Conservation (phyloP, 2,329 filamentous ascomycete genomes). For the Rhexocercosporidium sp. region DNA sequence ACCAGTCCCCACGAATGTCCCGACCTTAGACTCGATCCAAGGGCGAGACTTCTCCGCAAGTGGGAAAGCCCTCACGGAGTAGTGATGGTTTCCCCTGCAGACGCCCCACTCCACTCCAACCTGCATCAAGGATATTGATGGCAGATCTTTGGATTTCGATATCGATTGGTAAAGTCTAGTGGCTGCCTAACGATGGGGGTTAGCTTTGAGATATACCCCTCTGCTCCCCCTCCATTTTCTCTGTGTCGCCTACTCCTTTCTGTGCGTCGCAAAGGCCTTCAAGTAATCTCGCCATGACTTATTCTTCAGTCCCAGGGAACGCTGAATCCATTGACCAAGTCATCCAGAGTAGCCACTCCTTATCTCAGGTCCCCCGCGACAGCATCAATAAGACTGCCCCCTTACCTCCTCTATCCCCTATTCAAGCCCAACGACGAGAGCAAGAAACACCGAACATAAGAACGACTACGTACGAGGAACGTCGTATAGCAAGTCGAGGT, state of each 20-base stretch:
- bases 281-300: background rate
- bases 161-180: background rate
- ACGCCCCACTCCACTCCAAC: slow-evolving; percentile 9
- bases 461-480: background rate
- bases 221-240: background rate
- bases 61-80: background rate
- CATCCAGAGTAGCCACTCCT: slow-evolving; percentile 19
- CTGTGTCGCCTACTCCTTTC: background rate
- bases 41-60: background rate
- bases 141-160: background rate
- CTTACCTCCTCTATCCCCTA: background rate
- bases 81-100: background rate
- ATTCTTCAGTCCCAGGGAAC: background rate
- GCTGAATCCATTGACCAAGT: slow-evolving; percentile 27
- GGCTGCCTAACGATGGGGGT: background rate
- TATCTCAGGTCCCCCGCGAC: background rate
- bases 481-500: background rate
- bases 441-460: background rate
- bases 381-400: slow-evolving; percentile 17
- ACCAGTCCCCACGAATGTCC: background rate
- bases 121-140: slow-evolving; percentile 6
- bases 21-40: slow-evolving; percentile 8
- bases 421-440: background rate
- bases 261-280: background rate
- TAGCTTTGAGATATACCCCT: background rate